A percentile compares a stretch with the other conserved stretches of the same genome.
These are phyloP conservation scores for Aureobasidium namibiae DNA, from an alignment of 2,329 filamentous ascomycete species.

Conservation along the genomic window DNA sequence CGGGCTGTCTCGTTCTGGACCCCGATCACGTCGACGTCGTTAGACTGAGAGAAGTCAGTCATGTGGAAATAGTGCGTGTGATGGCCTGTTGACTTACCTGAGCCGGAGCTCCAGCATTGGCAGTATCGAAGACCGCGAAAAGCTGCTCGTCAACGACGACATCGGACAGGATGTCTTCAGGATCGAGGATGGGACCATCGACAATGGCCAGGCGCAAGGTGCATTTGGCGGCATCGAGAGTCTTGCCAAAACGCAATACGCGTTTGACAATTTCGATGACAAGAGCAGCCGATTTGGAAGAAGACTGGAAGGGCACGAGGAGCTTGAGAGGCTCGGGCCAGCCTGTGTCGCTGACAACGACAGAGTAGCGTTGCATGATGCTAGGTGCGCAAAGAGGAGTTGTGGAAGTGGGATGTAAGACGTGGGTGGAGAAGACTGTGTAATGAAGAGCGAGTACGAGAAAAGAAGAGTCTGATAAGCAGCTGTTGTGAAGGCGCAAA, in stretches of 20 bases:
- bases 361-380: conserved; percentile 21
- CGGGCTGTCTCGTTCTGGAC: neutral
- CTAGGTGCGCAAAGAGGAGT: neutral
- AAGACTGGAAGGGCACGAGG: conserved; percentile 18
- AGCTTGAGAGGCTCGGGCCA: conserved; percentile 14
- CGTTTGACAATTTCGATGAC: conserved; percentile 19
- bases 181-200: conserved; percentile 23
- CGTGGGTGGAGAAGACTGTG: neutral
- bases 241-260: conserved; percentile 14
- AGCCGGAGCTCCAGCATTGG: neutral
- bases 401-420: neutral
- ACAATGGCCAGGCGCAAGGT: conserved; percentile 21
- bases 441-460: neutral
- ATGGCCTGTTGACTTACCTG: neutral
- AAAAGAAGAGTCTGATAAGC: neutral
- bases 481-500: neutral
- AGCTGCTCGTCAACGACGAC: conserved; percentile 20
- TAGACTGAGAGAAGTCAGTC: neutral
- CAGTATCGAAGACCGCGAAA: conserved; percentile 18
- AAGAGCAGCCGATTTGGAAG: conserved; percentile 16
- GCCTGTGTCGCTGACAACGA: conserved; percentile 16
- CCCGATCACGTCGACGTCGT: neutral
- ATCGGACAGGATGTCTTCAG: conserved; percentile 22
- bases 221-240: conserved; percentile 16
- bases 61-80: no score